phyloP scores from a whole-genome alignment of 805 yeast species.

The Schwanniomyces sp. region DNA sequence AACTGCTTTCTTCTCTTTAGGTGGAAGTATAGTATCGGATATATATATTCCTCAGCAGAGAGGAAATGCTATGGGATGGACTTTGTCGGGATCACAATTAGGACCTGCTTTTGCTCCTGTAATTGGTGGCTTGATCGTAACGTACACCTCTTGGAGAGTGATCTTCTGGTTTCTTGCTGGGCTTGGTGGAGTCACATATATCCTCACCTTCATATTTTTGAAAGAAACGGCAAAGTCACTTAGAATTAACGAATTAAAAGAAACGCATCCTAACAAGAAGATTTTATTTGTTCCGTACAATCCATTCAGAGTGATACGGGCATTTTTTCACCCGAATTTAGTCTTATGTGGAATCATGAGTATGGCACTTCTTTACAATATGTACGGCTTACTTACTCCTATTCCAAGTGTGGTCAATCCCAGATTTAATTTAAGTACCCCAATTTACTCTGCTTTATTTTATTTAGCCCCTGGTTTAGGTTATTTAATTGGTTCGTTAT shows the following conservation, averaged over 20 bases:
- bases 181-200: slow-evolving; percentile 36
- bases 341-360: slow-evolving; percentile 36
- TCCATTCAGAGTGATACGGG: slow-evolving; percentile 37
- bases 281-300: slow-evolving; percentile 39
- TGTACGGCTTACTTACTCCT: slow-evolving; percentile 8
- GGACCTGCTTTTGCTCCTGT: slow-evolving; percentile 58
- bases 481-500: slow-evolving; percentile 37
- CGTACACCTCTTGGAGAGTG: slow-evolving; percentile 52
- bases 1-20: slow-evolving; percentile 54
- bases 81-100: slow-evolving; percentile 49
- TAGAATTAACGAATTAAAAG: background rate
- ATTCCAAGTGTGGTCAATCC: slow-evolving; percentile 7
- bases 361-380: slow-evolving; percentile 29
- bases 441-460: slow-evolving; percentile 5
- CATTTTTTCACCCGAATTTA: slow-evolving; percentile 38
- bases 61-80: slow-evolving; percentile 51
- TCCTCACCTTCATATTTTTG: slow-evolving; percentile 29
- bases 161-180: slow-evolving; percentile 52
- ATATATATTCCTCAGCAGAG: slow-evolving; percentile 49
- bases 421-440: slow-evolving; percentile 2
- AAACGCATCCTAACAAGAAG: slow-evolving; percentile 12
- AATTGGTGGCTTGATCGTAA: slow-evolving; percentile 53
- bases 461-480: slow-evolving; percentile 8
- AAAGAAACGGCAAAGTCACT: slow-evolving; percentile 40
- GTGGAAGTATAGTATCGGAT: slow-evolving; percentile 52